Evolutionary conservation across 2,329 filamentous ascomycete genomes (phyloP).

Genomic region (Calonectria leucothoes): DNA sequence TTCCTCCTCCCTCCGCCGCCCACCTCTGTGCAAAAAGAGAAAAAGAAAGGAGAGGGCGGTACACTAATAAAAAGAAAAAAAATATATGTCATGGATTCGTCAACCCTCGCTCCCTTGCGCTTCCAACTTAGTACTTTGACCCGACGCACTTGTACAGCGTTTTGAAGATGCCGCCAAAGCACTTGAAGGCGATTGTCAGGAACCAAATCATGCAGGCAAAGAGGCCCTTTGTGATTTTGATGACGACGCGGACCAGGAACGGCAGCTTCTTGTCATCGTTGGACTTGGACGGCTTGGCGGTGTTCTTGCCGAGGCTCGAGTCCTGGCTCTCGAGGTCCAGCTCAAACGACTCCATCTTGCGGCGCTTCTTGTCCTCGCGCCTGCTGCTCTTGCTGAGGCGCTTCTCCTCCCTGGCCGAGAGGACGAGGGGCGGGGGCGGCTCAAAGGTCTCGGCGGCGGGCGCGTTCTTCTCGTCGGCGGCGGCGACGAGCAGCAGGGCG

Average conservation of each 20-base stretch:
- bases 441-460: constrained; percentile 64
- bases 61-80: neutral
- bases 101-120: neutral
- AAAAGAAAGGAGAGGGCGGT: neutral
- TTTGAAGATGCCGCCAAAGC: constrained; percentile 61
- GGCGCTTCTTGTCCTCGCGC: constrained; percentile 45
- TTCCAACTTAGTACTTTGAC: constrained; percentile 50
- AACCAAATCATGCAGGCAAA: constrained; percentile 71
- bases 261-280: constrained; percentile 63
- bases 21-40: neutral
- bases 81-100: constrained; percentile 13
- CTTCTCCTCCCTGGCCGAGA: constrained; percentile 38
- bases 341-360: constrained; percentile 67
- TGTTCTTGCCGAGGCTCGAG: constrained; percentile 54
- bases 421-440: constrained; percentile 60
- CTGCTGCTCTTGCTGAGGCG: constrained; percentile 46
- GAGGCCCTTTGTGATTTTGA: constrained; percentile 63
- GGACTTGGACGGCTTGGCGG: constrained; percentile 51
- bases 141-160: constrained; percentile 63
- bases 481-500: constrained; percentile 69
- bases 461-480: constrained; percentile 64
- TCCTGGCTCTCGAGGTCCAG: constrained; percentile 73
- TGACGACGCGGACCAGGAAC: constrained; percentile 58
- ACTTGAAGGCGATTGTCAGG: constrained; percentile 66
- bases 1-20: constrained; percentile 7